A percentile compares a stretch with the other conserved stretches of the same genome.
These are phyloP conservation scores for Alternaria viburni DNA, from an alignment of 2,329 filamentous ascomycete genomes.

Conservation along the genomic window DNA sequence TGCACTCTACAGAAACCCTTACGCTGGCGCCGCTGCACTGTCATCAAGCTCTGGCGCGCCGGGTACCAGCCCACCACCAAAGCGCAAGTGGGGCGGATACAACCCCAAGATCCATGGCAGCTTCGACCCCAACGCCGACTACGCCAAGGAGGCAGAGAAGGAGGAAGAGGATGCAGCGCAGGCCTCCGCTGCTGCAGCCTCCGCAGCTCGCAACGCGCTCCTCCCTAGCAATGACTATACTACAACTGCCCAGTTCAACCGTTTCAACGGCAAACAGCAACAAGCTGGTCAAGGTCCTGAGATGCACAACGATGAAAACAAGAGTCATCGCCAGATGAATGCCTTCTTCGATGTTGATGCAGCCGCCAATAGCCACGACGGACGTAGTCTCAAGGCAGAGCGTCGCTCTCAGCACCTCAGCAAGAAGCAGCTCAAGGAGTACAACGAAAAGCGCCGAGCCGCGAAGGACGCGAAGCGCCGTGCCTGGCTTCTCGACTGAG, in stretches of 20 bases:
- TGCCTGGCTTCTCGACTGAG: slow-evolving; percentile 86
- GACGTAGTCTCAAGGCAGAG: slow-evolving; percentile 89
- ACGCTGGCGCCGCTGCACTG: slow-evolving; percentile 34
- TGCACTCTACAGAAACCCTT: slow-evolving; percentile 31
- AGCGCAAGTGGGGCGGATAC: slow-evolving; percentile 72
- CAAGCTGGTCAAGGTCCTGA: slow-evolving; percentile 70
- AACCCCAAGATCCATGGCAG: slow-evolving; percentile 95
- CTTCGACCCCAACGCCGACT: slow-evolving; percentile 96
- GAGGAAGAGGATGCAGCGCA: slow-evolving; percentile 46
- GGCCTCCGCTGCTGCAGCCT: slow-evolving; percentile 31
- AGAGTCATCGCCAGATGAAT: slow-evolving; percentile 86
- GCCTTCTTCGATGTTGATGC: slow-evolving; percentile 96
- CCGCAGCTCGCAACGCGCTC: slow-evolving; percentile 32
- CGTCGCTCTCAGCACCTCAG: slow-evolving; percentile 81
- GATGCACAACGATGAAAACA: slow-evolving; percentile 84
- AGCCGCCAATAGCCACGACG: slow-evolving; percentile 88
- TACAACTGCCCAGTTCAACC: slow-evolving; percentile 82
- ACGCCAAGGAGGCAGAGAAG: slow-evolving; percentile 64
- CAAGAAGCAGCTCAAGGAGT: slow-evolving; percentile 87
- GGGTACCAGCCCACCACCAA: slow-evolving; percentile 40
- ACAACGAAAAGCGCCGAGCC: slow-evolving; percentile 86
- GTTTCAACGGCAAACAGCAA: slow-evolving; percentile 87
- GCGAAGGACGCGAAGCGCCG: slow-evolving; percentile 94
- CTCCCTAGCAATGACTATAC: slow-evolving; percentile 60
- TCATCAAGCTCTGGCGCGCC: slow-evolving; percentile 40